Base-by-base conservation (phyloP, 176 grass and related monocot species). In the maize (Zea mays) region DNA sequence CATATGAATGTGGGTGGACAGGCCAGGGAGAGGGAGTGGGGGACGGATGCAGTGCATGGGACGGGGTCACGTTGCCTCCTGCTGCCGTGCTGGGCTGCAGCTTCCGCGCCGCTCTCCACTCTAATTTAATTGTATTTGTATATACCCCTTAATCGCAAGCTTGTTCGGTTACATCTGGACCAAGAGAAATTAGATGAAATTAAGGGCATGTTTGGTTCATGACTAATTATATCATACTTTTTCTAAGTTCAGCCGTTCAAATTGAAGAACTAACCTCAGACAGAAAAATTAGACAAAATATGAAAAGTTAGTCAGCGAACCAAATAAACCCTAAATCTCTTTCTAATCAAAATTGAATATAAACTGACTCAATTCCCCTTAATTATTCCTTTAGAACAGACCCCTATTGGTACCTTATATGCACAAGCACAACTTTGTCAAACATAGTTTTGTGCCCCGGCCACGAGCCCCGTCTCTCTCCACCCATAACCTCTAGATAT, bases 11-110 rank as follows among this genome's bases (percentile, higher is more conserved):
- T 76, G 87, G 80, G 75, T 84, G 79, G 83, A 76, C 47, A 73
- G 78, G 27, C 27, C 27, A 65, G 61, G 37, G 10, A 35, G 59
- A 48, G 46, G 13, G 40, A 19, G 64, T 5, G 39, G n/a, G 5
- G 82, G 65, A 88, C 84, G 87, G 87, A 83, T 79, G 69, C 82
- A 71, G 75, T 83, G 88, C 91, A 85, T 81, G 82, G 61, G 75
- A 52, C 19, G 60, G 85, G 90, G 73, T 27, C 90, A 90, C 85
- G 90, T 90, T 90, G 82, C 65, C 62, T 48, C 52, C 83, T 91
- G 89, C 66, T 73, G 56, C 67, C 73, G 73, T 81, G 63, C 79
- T 78, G 19, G 57, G 86, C 52, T 19, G 87, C 83, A 82, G 61
- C 72, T 85, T 90, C 89, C 81, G 83, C 77, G 78, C 52, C 52